Base-by-base conservation (phyloP, 2,329 filamentous ascomycete genomes). In the Cryphonectria parasitica region DNA sequence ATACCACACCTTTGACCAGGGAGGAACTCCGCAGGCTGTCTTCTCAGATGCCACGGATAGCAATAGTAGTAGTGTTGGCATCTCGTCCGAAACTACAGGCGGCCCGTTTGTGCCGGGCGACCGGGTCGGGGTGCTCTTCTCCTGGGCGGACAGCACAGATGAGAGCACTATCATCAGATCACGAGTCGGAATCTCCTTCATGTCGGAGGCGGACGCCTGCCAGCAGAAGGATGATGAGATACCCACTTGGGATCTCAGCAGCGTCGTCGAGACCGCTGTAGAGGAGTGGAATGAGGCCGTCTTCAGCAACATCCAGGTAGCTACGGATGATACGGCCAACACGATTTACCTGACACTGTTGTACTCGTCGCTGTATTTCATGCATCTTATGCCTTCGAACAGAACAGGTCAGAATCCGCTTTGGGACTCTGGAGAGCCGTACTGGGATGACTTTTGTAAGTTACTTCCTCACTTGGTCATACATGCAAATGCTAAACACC, bases 381-480 rank as follows among this genome's bases (percentile, higher is more conserved):
- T 88, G 82, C 87, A 89, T 73, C 75, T 90, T n/a, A 86, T 89
- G 72, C 88, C 88, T 0, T 89, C 87, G 0, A 87, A 90, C 70
- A 82, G 86, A 7, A 89, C 91, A 0, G 90, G 89, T 0, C 91
- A 93, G 76, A 93, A 93, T 68, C 89, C 90, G 0, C 76, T 89
- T 0, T 93, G 91, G 90, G 73, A 86, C 1, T 90, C 86, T 54
- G 83, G 82, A 1, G 90, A 92, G 77, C 91, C 90, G 0, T 93
- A 93, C 75, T 93, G 90, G 76, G 91, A 93, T 77, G 91, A 89
- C 0, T 92, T 91, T 75, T 94, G 66, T 68, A 36, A 63, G 36
- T 39, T 11, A 17, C 41, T 43, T 43, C 15, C 13, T 43, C 41
- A 43, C 41, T 43, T 3, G 6, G 8, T 22, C 7, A 25, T 22